Evolutionary conservation across 2,329 filamentous ascomycete genomes (phyloP), one percentile per base, ranked within the genome.

Genomic region (Xylaria multiplex): DNA sequence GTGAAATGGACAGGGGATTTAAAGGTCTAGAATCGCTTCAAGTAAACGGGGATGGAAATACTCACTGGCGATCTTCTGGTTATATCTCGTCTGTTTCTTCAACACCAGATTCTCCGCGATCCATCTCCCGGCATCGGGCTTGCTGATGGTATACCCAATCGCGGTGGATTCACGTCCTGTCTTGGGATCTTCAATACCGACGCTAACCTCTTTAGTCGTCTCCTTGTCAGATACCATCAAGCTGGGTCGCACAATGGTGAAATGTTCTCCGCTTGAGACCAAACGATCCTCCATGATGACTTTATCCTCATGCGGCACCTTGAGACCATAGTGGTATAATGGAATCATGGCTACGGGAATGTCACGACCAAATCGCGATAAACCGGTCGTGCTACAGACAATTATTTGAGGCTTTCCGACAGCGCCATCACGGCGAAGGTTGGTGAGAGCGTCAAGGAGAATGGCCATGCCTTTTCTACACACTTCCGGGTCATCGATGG

Each of bases 41-140:
- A 45, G 4, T 14, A 22, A 11, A 42, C n/a, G 3, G 32, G 16
- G 24, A 22, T 6, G 1, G 7, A 22, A 48, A 16, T 0, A 73
- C 67, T 59, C 19, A 69, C 67, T 68, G 1, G 65, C 77, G 59
- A 78, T 76, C 74, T 81, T 83, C 24, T 76, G 71, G 19, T 70
- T 14, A 48, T 79, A 82, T 42, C 66, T 71, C 2, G 50, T 48
- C 1, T 69, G 68, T 30, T 61, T 70, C 14, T 66, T 62, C 19
- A 74, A 14, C 2, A 84, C 58, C 16, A 81, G 46, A 9, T 81
- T 78, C 50, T 82, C 73, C 19, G 79, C 82, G 7, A 85, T 75
- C 81, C 84, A 86, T 64, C 70, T 76, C 0, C 84, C 84, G 1
- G 81, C 79, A 65, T 85, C 84, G 65, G 81, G 79, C 40, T 83